A percentile compares a stretch with the other conserved stretches of the same genome.
These are phyloP conservation scores for Chytriomyces sp. DNA, from an alignment of 192 early-diverging fungal species.

Conservation along the genomic window DNA sequence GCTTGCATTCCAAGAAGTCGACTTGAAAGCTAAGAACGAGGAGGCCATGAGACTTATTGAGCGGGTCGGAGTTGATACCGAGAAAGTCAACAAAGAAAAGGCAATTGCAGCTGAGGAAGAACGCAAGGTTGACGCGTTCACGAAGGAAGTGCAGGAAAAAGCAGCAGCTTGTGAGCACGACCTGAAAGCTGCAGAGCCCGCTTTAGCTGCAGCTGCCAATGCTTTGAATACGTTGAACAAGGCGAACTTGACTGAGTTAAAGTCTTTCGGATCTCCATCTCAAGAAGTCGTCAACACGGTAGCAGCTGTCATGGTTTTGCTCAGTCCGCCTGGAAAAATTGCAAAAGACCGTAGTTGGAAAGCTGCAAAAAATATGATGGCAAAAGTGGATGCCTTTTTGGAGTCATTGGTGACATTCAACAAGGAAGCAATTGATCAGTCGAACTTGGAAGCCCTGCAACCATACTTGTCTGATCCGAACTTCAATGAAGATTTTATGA, in stretches of 20 bases:
- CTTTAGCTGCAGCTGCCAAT: slow-evolving; percentile 57
- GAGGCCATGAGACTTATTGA: slow-evolving; percentile 65
- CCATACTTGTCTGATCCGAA: slow-evolving; percentile 65
- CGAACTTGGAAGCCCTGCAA: slow-evolving; percentile 63
- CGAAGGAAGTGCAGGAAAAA: slow-evolving; percentile 64
- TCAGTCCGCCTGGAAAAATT: slow-evolving; percentile 66
- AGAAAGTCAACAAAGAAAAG: slow-evolving; percentile 69
- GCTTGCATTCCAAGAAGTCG: slow-evolving; percentile 66
- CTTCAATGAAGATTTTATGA: slow-evolving; percentile 68
- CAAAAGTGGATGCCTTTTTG: slow-evolving; percentile 68
- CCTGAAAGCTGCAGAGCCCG: slow-evolving; percentile 64
- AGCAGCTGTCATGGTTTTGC: slow-evolving; percentile 65
- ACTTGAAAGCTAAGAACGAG: slow-evolving; percentile 67
- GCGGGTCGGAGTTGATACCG: slow-evolving; percentile 63
- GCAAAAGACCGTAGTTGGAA: slow-evolving; percentile 69
- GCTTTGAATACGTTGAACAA: slow-evolving; percentile 70
- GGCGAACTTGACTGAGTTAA: slow-evolving; percentile 68
- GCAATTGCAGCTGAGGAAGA: slow-evolving; percentile 69
- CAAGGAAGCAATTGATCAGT: slow-evolving; percentile 63
- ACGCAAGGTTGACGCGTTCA: slow-evolving; percentile 61
- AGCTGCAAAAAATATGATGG: slow-evolving; percentile 71
- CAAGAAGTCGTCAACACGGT: slow-evolving; percentile 61
- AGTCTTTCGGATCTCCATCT: slow-evolving; percentile 68
- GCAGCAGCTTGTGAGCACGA: slow-evolving; percentile 59
- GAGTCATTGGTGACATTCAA: slow-evolving; percentile 63